Percentiles rank a stretch among this genome's conserved stretches.
These are phyloP conservation scores for Lactarius quietus DNA, from an alignment of 768 basidiomycete genomes.

Conservation along the genomic window DNA sequence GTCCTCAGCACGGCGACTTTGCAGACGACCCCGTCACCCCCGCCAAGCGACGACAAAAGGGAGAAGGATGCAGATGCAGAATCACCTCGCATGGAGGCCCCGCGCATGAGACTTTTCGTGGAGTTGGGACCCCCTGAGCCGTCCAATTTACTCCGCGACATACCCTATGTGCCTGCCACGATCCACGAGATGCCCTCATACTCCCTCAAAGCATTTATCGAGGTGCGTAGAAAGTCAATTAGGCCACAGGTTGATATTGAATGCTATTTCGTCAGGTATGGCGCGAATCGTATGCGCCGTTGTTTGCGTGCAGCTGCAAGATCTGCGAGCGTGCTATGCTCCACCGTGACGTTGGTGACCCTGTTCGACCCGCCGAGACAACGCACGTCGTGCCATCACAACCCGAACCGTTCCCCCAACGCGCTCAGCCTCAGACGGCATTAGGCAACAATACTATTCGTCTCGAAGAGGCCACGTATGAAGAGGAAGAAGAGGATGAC, in stretches of 20 bases:
- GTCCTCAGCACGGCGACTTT: conserved; percentile 70
- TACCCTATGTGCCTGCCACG: conserved; percentile 68
- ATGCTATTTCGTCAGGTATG: conserved; percentile 47
- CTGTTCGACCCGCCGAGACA: conserved; percentile 23
- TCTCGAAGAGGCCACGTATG: conserved; percentile 28
- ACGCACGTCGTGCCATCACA: conserved; percentile 32
- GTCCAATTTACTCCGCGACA: conserved; percentile 57
- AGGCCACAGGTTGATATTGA: not conserved
- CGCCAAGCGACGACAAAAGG: conserved; percentile 44
- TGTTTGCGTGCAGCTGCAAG: conserved; percentile 70
- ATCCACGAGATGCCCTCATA: conserved; percentile 43
- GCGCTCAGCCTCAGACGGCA: conserved; percentile 9
- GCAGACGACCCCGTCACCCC: conserved; percentile 76
- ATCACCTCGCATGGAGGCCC: conserved; percentile 28
- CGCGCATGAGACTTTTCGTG: conserved; percentile 34
- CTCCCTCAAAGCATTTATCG: conserved; percentile 44
- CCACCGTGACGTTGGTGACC: conserved; percentile 45
- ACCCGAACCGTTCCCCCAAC: conserved; percentile 18
- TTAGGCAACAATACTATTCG: conserved; percentile 28
- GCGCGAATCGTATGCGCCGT: conserved; percentile 67
- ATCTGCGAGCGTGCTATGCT: conserved; percentile 68
- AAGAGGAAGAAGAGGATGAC: conserved; percentile 36
- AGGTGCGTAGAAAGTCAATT: conserved; percentile 39
- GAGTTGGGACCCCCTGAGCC: conserved; percentile 60
- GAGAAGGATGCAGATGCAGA: conserved; percentile 36